Percentiles rank a stretch among this genome's conserved stretches.
These are phyloP conservation scores for Bruguiera parviflora DNA, from an alignment of 345 rosid genomes.

Conservation along the genomic window DNA sequence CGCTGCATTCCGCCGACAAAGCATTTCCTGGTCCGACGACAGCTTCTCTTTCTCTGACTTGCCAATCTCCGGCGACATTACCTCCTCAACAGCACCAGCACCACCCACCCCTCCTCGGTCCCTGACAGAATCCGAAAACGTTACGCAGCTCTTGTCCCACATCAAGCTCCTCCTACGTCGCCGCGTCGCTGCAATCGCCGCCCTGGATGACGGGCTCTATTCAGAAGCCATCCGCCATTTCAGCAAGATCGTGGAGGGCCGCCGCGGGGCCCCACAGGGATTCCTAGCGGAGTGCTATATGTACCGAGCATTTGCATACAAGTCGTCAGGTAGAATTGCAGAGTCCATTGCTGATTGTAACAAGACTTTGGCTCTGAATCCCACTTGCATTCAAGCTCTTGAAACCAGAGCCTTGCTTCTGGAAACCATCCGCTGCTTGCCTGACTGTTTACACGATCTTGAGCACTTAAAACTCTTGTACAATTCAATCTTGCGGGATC, in stretches of 20 bases:
- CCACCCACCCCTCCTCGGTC: constrained; percentile 55
- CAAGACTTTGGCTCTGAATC: constrained; percentile 78
- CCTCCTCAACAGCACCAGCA: constrained; percentile 38
- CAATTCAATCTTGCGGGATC: constrained; percentile 75
- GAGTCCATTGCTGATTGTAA: constrained; percentile 92
- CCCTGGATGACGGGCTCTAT: constrained; percentile 73
- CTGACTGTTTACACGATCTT: constrained; percentile 86
- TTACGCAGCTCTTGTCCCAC: constrained; percentile 66
- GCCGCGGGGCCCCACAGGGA: constrained; percentile 83
- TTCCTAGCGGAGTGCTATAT: constrained; percentile 86
- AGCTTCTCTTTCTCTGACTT: constrained; percentile 59
- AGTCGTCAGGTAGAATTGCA: constrained; percentile 67
- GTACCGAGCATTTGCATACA: constrained; percentile 77
- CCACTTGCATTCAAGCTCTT: constrained; percentile 78
- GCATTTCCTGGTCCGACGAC: constrained; percentile 84
- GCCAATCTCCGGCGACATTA: constrained; percentile 26
- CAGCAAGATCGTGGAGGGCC: constrained; percentile 79
- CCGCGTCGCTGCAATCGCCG: constrained; percentile 81
- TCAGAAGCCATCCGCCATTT: constrained; percentile 92
- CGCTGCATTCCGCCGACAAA: constrained; percentile 89
- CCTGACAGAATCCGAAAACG: constrained; percentile 45
- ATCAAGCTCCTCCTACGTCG: constrained; percentile 88
- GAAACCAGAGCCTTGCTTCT: constrained; percentile 80
- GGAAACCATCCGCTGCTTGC: constrained; percentile 76
- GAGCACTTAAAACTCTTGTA: constrained; percentile 86